Evolutionary conservation across 2,329 filamentous ascomycete genomes (phyloP), one percentile per base, ranked within the genome.

Genomic region (Pseudogymnoascus sp.): DNA sequence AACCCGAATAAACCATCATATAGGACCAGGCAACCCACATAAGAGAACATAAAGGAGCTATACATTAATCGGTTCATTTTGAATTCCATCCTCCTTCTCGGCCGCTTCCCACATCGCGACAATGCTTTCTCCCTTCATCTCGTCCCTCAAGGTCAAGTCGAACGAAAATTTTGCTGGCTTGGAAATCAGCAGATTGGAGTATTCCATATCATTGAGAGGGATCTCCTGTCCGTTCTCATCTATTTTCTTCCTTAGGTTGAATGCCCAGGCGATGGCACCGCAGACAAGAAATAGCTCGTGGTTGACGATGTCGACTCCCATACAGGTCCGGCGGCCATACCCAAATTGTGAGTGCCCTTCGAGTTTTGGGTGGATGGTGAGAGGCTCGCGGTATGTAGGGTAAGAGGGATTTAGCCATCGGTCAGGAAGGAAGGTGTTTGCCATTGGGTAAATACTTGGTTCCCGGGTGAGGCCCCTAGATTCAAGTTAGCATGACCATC

Each of bases 301-400:
- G 68, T 87, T 83, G 25, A 83, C 86, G 52, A 88, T 80, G 62
- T 82, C 81, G 74, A 85, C 82, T 4, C 85, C 85, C 4, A 87
- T 78, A 67, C 85, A 88, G 12, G 81, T 80, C 65, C 86, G 80
- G 45, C 85, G 83, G 35, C 85, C 86, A 77, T 80, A 88, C 28
- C 85, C 85, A 68, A 88, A 88, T 0, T 82, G 85, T 65, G 85
- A 82, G 81, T 87, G 84, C 38, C 80, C 80, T 66, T 85, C 83
- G 70, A 88, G 81, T 71, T 82, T 85, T 14, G 86, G 86, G 68
- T 83, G 87, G 62, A 80, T 79, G 1, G 80, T 80, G n/a, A 88
- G 78, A 0, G 86, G 86, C 69, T 83, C 84, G 69, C 87, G 82
- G 74, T 82, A 88, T 0, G 85, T 86, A 0, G 86, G 86, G 79